Base-by-base conservation (phyloP, 805 yeast genomes). In the Cyberlindnera euphorbiiphila region DNA sequence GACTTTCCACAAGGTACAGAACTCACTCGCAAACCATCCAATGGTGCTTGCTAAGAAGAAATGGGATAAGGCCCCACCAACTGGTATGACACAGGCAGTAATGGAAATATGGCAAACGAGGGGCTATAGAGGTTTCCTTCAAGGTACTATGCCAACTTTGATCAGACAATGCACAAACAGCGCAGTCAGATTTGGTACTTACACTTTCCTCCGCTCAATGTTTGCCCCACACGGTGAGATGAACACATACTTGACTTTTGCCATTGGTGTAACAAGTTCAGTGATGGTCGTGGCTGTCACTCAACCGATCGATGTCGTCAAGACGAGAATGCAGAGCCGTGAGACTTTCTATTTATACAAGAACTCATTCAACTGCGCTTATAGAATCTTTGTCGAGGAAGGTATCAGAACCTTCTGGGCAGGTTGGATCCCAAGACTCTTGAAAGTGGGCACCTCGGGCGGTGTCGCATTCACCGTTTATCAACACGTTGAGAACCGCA, bases 301-400 rank as follows among this genome's bases (percentile, higher is more conserved):
- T 1, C 98, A 87, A 62, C 97, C 97, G 0, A 65, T 89, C 20
- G 97, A 89, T 62, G 85, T 86, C 3, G 62, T 89, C 32, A 89
- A 89, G 64, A 76, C 96, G 3, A 74, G 95, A 54, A 76, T 88
- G 76, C 96, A 88, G 61, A 76, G 87, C 52, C 75, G 78, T 51
- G 76, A 80, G 54, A 77, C 82, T n/a, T 69, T 69, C 51, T 51
- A 59, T 5, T 49, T 74, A 3, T 82, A 81, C 56, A 70, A 67
- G 41, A 86, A 81, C 60, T 67, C 86, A 6, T 60, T 83, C 51
- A 72, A 76, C 14, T 72, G 80, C 54, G 64, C 71, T 6, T 72
- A 68, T 38, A 59, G 70, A 48, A 68, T 72, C 3, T 72, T 70
- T 42, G 64, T 71, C 25, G 65, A 65, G 27, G 76, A 70, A 50